phyloP scores from a whole-genome alignment of 192 early-diverging fungal species.

The Coemansia javaensis region DNA sequence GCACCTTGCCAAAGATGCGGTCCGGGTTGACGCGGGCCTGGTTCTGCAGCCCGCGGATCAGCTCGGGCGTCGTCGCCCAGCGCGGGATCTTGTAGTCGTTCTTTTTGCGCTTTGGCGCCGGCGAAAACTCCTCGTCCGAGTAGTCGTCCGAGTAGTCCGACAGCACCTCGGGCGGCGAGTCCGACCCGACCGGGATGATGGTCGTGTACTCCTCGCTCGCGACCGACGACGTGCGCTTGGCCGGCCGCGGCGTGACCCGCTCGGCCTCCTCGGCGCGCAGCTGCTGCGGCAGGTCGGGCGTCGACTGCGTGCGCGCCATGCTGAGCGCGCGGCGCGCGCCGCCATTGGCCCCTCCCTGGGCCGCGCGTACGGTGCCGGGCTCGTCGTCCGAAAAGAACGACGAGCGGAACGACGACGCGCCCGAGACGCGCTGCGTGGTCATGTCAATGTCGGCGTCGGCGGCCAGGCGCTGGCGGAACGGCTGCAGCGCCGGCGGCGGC shows the following conservation, averaged over 20 bases:
- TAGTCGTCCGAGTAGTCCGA: conserved; percentile 50
- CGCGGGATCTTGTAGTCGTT: conserved; percentile 36
- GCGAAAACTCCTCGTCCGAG: conserved; percentile 49
- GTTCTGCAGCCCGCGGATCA: conserved; percentile 27
- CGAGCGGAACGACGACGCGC: conserved; percentile 38
- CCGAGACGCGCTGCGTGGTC: conserved; percentile 32
- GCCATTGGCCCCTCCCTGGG: not conserved
- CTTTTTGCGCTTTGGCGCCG: conserved; percentile 37
- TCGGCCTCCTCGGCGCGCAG: conserved; percentile 4
- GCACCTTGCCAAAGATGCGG: conserved; percentile 44
- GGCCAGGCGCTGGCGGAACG: conserved; percentile 13
- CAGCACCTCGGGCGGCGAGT: conserved; percentile 45
- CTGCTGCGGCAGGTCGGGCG: conserved; percentile 21
- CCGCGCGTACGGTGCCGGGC: conserved; percentile 3
- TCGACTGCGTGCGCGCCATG: conserved; percentile 24
- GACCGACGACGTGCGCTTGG: conserved; percentile 6
- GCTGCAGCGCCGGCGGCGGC: conserved; percentile 3
- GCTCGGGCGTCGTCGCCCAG: conserved; percentile 51
- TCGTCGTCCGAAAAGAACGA: conserved; percentile 47
- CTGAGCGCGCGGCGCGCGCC: conserved; percentile 4
- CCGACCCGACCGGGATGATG: conserved; percentile 29
- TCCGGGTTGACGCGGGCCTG: conserved; percentile 48
- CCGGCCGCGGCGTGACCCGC: conserved; percentile 1
- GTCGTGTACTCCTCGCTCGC: conserved; percentile 35
- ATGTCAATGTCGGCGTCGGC: conserved; percentile 1